Conservation (phyloP, 2,329 filamentous ascomycete genomes). For the Epichloe sylvatica region DNA sequence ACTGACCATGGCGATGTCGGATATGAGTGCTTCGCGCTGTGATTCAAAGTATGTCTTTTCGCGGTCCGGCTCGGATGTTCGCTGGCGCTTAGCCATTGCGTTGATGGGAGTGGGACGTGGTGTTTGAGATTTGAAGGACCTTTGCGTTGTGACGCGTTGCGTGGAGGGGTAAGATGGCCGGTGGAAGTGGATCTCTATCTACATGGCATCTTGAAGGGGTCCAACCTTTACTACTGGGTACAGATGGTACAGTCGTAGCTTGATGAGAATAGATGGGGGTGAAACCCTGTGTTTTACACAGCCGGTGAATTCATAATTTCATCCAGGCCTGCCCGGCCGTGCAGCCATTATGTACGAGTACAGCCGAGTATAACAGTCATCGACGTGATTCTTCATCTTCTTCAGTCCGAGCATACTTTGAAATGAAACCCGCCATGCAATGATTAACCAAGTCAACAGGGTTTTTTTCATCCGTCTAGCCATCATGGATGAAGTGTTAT, state of each 20-base stretch:
- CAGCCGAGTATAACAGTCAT: neutral
- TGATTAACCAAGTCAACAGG: neutral
- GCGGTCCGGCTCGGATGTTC: slow-evolving; percentile 11
- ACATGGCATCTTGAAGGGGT: no score
- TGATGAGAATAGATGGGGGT: neutral
- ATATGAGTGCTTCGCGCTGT: slow-evolving; percentile 57
- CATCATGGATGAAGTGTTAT: slow-evolving; percentile 35
- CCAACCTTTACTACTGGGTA: no score
- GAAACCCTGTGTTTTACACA: neutral
- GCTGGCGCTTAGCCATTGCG: slow-evolving; percentile 7
- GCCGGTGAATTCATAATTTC: neutral
- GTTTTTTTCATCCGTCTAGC: slow-evolving; percentile 5
- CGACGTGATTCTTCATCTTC: neutral
- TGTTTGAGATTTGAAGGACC: neutral
- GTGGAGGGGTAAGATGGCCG: neutral
- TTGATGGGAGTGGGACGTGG: neutral
- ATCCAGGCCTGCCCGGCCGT: neutral
- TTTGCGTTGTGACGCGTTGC: neutral
- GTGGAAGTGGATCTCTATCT: no score
- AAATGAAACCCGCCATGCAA: slow-evolving; percentile 14
- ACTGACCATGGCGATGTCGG: slow-evolving; percentile 57
- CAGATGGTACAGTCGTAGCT: no score
- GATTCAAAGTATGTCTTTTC: slow-evolving; percentile 58
- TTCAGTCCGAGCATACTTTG: slow-evolving; percentile 7
- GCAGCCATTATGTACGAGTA: slow-evolving; percentile 2